These are phyloP conservation scores for Colletotrichum eremochloae DNA, from an alignment of 2,329 filamentous ascomycete genomes.

Conservation along the genomic window DNA sequence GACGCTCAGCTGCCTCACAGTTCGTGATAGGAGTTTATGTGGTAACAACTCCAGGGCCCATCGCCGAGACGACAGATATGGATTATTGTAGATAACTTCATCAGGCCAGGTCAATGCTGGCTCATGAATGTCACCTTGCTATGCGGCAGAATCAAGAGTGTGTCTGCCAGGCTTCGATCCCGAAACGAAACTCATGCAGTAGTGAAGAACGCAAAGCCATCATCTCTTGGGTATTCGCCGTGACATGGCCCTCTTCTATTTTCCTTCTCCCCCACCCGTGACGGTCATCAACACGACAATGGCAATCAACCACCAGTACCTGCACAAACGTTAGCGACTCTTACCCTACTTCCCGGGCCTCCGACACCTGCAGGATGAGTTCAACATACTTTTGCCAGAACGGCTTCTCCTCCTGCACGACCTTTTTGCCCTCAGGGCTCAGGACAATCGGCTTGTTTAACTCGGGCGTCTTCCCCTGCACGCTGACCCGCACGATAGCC, in stretches of 20 bases:
- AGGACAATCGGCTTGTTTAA: slow-evolving; percentile 75
- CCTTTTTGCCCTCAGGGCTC: slow-evolving; percentile 70
- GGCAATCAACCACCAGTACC: slow-evolving; percentile 76
- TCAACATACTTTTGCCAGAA: slow-evolving; percentile 74
- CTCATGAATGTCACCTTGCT: background rate
- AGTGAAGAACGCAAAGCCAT: slow-evolving; percentile 12
- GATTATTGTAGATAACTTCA: too few relatives aligned
- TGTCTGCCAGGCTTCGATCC: background rate
- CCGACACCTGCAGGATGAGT: background rate
- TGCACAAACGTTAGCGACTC: slow-evolving; percentile 55
- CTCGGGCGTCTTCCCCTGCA: slow-evolving; percentile 66
- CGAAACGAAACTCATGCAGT: too few relatives aligned
- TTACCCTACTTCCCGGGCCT: background rate
- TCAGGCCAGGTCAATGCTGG: background rate
- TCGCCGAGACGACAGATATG: background rate
- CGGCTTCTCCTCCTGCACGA: slow-evolving; percentile 71
- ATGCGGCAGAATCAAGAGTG: background rate
- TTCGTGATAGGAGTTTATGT: background rate
- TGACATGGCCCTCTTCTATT: slow-evolving; percentile 55
- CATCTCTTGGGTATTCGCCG: slow-evolving; percentile 29
- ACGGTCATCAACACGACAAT: slow-evolving; percentile 67
- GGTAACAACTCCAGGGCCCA: background rate
- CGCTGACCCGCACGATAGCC: slow-evolving; percentile 63
- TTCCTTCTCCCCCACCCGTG: slow-evolving; percentile 65
- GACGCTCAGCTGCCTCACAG: background rate